A percentile compares a stretch with the other conserved stretches of the same genome.
Conservation (phyloP, 345 rosid species). For the Brassica juncea region DNA sequence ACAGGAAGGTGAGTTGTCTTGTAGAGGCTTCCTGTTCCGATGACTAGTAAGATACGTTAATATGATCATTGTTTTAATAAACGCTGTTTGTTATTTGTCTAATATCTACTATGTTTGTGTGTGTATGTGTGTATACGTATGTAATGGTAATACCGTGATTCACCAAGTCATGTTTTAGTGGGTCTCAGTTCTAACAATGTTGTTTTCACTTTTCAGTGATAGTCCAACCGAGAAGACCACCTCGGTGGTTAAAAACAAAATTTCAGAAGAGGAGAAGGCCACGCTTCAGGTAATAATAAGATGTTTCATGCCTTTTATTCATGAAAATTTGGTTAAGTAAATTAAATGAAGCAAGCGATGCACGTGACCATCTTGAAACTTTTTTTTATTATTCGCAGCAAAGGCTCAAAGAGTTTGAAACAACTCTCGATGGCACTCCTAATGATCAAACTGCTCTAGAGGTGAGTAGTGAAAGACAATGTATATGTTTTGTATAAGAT, state of each 20-base stretch:
- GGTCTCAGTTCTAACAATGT: constrained; percentile 17
- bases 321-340: constrained; percentile 2
- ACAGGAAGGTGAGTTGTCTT: constrained; percentile 62
- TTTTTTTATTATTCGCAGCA: constrained; percentile 51
- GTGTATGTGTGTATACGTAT: neutral
- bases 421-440: constrained; percentile 55
- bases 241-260: constrained; percentile 50
- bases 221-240: constrained; percentile 56
- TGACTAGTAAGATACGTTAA: constrained; percentile 29
- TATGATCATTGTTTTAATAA: constrained; percentile 11
- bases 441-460: constrained; percentile 75
- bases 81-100: constrained; percentile 1
- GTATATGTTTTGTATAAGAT: neutral
- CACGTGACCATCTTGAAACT: constrained; percentile 2
- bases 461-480: constrained; percentile 64
- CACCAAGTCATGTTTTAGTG: constrained; percentile 12
- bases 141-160: neutral
- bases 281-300: constrained; percentile 62
- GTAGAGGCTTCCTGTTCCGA: constrained; percentile 1
- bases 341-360: neutral
- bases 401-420: constrained; percentile 77
- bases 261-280: constrained; percentile 73
- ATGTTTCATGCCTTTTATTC: neutral
- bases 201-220: constrained; percentile 46
- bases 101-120: neutral